Conservation (phyloP, 2,329 filamentous ascomycete genomes). For the Aspergillaceae sp. region DNA sequence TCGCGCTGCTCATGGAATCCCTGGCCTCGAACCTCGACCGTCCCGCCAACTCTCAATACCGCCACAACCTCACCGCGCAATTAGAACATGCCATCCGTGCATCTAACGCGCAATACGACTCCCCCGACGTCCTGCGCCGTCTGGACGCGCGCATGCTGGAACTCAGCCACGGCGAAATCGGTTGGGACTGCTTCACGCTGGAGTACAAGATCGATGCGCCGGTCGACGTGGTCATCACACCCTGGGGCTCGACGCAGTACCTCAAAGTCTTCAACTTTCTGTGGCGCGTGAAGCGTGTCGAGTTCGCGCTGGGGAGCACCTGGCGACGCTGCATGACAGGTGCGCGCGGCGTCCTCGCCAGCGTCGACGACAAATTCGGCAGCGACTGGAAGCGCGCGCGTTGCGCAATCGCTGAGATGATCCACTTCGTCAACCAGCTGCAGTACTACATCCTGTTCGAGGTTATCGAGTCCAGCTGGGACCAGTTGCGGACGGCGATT, state of each 20-base stretch:
- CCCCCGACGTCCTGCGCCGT: slow-evolving; percentile 78
- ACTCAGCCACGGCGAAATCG: slow-evolving; percentile 90
- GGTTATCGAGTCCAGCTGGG: slow-evolving; percentile 95
- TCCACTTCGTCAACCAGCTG: slow-evolving; percentile 92
- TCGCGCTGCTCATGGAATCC: slow-evolving; percentile 93
- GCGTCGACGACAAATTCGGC: slow-evolving; percentile 61
- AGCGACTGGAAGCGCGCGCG: slow-evolving; percentile 84
- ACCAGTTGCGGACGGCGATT: slow-evolving; percentile 73
- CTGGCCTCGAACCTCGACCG: slow-evolving; percentile 85
- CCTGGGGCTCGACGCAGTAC: slow-evolving; percentile 91
- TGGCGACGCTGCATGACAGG: slow-evolving; percentile 97
- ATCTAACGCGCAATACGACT: slow-evolving; percentile 94
- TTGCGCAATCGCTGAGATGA: slow-evolving; percentile 90
- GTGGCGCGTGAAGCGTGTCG: slow-evolving; percentile 95
- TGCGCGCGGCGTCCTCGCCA: slow-evolving; percentile 77
- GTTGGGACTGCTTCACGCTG: slow-evolving; percentile 97
- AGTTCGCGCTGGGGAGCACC: slow-evolving; percentile 81
- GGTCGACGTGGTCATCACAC: slow-evolving; percentile 92
- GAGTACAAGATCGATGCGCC: slow-evolving; percentile 98
- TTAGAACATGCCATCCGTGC: slow-evolving; percentile 94
- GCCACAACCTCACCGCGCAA: slow-evolving; percentile 94
- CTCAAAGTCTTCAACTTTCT: slow-evolving; percentile 99
- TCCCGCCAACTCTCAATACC: slow-evolving; percentile 91
- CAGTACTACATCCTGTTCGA: slow-evolving; percentile 99
- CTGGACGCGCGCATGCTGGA: slow-evolving; percentile 98